phyloP scores from a whole-genome alignment of 805 yeast genomes.

The Wickerhamiella parazyma region DNA sequence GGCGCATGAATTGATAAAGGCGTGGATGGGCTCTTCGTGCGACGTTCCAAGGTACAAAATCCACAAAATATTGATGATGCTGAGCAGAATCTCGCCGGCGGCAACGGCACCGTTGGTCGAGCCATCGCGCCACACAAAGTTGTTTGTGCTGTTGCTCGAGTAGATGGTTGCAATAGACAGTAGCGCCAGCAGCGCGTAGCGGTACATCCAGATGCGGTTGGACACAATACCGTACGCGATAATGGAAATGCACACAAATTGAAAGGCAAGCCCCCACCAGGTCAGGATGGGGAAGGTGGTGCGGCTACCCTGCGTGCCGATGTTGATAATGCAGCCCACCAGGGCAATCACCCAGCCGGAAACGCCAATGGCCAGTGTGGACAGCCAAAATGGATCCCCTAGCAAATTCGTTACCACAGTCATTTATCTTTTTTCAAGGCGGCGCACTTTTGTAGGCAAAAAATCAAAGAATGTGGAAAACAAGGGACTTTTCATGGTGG shows the following conservation, averaged over 20 bases:
- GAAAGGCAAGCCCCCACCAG: slow-evolving; percentile 93
- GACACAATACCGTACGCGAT: slow-evolving; percentile 39
- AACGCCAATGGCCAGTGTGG: slow-evolving; percentile 59
- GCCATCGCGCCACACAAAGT: slow-evolving; percentile 53
- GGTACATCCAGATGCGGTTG: slow-evolving; percentile 57
- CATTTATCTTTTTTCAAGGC: background rate
- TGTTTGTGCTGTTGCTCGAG: slow-evolving; percentile 71
- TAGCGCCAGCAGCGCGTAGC: slow-evolving; percentile 37
- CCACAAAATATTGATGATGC: slow-evolving; percentile 77
- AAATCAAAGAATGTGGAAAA: background rate
- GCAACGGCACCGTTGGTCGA: slow-evolving; percentile 72
- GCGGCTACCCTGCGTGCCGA: slow-evolving; percentile 25
- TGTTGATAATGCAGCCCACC: slow-evolving; percentile 60
- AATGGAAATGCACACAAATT: slow-evolving; percentile 47
- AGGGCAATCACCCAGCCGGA: slow-evolving; percentile 80
- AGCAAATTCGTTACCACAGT: slow-evolving; percentile 33
- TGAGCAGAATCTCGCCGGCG: slow-evolving; percentile 76
- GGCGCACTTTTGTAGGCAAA: background rate
- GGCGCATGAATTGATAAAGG: slow-evolving; percentile 73
- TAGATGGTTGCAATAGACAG: slow-evolving; percentile 67
- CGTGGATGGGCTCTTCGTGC: slow-evolving; percentile 73
- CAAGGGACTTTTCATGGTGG: background rate
- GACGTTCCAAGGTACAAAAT: slow-evolving; percentile 82
- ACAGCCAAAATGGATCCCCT: slow-evolving; percentile 78
- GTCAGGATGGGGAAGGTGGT: slow-evolving; percentile 62